Evolutionary conservation across 1,284 basidiomycete species (phyloP).

Genomic region (Exobasidium cylindrosporum): DNA sequence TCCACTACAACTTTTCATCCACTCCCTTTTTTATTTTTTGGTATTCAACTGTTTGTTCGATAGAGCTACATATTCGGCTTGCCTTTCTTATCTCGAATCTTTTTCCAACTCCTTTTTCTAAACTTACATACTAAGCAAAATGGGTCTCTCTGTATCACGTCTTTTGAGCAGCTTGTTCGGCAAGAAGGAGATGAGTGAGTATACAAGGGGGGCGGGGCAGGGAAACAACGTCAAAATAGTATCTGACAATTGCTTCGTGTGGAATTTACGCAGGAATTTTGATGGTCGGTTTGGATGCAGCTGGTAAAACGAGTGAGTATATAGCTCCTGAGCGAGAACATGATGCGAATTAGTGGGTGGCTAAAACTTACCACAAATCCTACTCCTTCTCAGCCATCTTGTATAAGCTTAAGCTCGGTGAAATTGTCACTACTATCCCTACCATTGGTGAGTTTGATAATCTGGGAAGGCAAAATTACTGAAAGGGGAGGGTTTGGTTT

Average conservation of each 20-base stretch:
- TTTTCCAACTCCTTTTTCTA: background rate
- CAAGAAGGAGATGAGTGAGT: constrained; percentile 93
- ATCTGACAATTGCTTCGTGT: too few relatives aligned
- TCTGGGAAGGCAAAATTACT: constrained; percentile 57
- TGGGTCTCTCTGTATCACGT: constrained; percentile 61
- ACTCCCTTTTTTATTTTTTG: too few relatives aligned
- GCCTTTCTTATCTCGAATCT: too few relatives aligned
- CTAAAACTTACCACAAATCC: background rate
- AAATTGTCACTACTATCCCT: constrained; percentile 98
- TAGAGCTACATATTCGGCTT: too few relatives aligned
- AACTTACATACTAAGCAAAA: constrained; percentile 15
- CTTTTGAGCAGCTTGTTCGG: constrained; percentile 85
- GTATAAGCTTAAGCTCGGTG: constrained; percentile 98
- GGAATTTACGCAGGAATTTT: constrained; percentile 46
- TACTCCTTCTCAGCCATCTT: constrained; percentile 66
- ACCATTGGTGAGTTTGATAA: constrained; percentile 66
- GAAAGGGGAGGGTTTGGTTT: constrained; percentile 48
- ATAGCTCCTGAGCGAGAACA: background rate
- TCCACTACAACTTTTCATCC: too few relatives aligned
- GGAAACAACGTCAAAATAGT: too few relatives aligned
- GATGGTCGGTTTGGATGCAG: constrained; percentile 58
- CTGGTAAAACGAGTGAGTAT: constrained; percentile 61
- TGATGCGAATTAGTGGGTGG: background rate
- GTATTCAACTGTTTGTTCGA: too few relatives aligned
- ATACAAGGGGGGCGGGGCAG: too few relatives aligned